These are phyloP conservation scores for Talaromyces wortmannii DNA, from an alignment of 495 filamentous ascomycete species.

Conservation along the genomic window DNA sequence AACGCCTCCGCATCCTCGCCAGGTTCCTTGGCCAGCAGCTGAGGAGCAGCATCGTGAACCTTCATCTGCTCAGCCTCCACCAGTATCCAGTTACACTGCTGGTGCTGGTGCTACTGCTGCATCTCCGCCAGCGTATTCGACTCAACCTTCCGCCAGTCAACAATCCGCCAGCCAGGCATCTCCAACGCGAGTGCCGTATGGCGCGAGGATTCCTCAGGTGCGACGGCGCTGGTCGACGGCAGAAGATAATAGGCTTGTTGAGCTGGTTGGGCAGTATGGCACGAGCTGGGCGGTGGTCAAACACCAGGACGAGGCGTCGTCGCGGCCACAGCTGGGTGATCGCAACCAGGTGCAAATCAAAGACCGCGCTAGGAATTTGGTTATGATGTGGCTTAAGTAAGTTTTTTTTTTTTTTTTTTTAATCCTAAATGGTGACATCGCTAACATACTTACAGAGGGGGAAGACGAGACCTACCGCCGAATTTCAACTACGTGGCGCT, in stretches of 20 bases:
- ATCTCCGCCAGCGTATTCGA: no score
- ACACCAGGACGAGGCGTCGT: slow-evolving; percentile 16
- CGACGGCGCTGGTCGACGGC: slow-evolving; percentile 9
- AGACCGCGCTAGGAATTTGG: slow-evolving; percentile 75
- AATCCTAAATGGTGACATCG: neutral
- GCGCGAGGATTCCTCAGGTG: neutral
- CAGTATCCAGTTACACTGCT: no score
- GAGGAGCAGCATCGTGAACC: neutral
- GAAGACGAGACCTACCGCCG: neutral
- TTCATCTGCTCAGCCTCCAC: no score
- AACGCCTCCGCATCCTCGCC: neutral
- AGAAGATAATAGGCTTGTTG: slow-evolving; percentile 23
- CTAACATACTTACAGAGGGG: slow-evolving; percentile 1
- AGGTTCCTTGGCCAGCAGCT: neutral
- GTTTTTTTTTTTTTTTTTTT: slow-evolving; percentile 6
- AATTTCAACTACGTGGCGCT: slow-evolving; percentile 5
- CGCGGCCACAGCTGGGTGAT: slow-evolving; percentile 37
- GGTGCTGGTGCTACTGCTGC: no score
- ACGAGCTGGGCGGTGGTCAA: slow-evolving; percentile 20
- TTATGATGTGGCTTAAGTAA: slow-evolving; percentile 14
- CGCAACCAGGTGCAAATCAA: slow-evolving; percentile 74
- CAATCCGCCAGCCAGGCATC: neutral
- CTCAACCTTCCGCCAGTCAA: neutral
- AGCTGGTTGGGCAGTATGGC: slow-evolving; percentile 14
- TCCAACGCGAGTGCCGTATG: neutral